Conservation (phyloP, 148 eudicot species). For the Fagopyrum esculentum region DNA sequence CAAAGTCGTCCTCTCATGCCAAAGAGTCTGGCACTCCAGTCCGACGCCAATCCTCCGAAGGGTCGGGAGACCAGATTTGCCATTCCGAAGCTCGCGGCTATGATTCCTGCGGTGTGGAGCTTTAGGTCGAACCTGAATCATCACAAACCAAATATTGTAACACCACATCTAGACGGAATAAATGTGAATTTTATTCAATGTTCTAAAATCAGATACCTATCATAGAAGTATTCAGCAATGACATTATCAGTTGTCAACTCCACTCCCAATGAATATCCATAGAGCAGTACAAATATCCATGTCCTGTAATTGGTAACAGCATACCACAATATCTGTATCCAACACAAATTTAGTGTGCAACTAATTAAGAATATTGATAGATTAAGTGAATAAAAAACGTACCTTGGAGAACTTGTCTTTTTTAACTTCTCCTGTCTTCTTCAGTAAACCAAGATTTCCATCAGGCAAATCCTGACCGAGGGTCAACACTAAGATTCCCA, state of each 20-base stretch:
- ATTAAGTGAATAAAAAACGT: not conserved
- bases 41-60: conserved; percentile 58
- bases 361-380: not conserved
- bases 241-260: conserved; percentile 40
- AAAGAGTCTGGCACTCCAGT: conserved; percentile 34
- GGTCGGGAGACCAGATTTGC: conserved; percentile 59
- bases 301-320: conserved; percentile 43
- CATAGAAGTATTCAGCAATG: conserved; percentile 38
- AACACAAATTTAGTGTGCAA: not conserved
- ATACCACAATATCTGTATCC: conserved; percentile 31
- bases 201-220: conserved; percentile 21
- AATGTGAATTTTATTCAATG: too few species aligned
- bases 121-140: conserved; percentile 49
- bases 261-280: conserved; percentile 47
- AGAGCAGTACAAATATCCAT: conserved; percentile 40
- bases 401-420: conserved; percentile 49
- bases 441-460: conserved; percentile 31
- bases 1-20: conserved; percentile 88
- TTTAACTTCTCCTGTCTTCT: conserved; percentile 36
- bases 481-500: conserved; percentile 33
- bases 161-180: too few species aligned
- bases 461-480: conserved; percentile 45
- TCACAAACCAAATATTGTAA: not conserved
- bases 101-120: conserved; percentile 63
- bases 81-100: conserved; percentile 77